These are phyloP conservation scores for Pseudogymnoascus sp. DNA, from an alignment of 2,329 filamentous ascomycete genomes.

Conservation along the genomic window DNA sequence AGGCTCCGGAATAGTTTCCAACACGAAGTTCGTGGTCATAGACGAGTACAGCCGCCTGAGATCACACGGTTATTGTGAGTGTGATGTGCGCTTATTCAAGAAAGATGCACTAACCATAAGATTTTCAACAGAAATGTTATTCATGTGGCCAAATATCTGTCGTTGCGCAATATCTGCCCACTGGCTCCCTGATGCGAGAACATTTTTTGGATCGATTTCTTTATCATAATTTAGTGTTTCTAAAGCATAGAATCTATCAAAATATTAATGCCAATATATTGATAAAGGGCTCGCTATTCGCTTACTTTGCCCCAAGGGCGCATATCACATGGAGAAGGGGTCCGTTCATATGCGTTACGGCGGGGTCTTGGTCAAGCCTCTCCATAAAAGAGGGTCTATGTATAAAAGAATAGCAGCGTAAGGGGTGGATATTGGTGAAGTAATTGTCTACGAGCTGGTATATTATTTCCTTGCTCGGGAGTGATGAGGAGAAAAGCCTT, in stretches of 20 bases:
- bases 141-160: conserved; percentile 3
- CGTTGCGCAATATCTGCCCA: conserved; percentile 9
- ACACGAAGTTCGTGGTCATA: conserved; percentile 27
- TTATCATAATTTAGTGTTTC: not conserved
- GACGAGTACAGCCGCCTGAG: conserved; percentile 24
- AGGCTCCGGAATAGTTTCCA: conserved; percentile 27
- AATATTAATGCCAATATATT: not conserved
- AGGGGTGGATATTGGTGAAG: conserved; percentile 24
- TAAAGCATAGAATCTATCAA: not conserved
- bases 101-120: conserved; percentile 8
- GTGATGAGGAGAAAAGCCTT: conserved; percentile 6
- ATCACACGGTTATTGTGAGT: not conserved
- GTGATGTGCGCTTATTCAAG: not conserved
- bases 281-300: not conserved
- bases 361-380: conserved; percentile 20
- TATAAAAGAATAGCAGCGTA: conserved; percentile 24
- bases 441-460: conserved; percentile 19
- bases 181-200: conserved; percentile 7
- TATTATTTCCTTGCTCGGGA: conserved; percentile 1
- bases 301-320: conserved; percentile 22
- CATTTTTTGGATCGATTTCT: not conserved
- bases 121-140: conserved; percentile 8
- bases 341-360: conserved; percentile 14
- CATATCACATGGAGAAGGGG: conserved; percentile 22
- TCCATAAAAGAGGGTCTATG: conserved; percentile 25